A percentile compares a stretch with the other conserved stretches of the same genome.
phyloP scores from a whole-genome alignment of 2,329 filamentous ascomycete genomes.

The Didymosphaeria variabile region DNA sequence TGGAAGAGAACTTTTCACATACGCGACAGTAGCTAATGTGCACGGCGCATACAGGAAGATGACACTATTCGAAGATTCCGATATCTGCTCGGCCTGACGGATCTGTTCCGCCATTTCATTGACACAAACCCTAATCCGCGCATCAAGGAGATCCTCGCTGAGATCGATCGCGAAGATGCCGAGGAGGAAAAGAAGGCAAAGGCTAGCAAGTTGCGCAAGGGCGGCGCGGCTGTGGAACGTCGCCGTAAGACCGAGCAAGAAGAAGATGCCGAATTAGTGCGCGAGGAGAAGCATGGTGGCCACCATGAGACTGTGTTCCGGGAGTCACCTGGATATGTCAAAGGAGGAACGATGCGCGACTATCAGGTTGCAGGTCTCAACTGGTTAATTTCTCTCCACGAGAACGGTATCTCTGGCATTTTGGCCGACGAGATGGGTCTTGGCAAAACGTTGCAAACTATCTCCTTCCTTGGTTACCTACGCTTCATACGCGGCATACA shows the following conservation, averaged over 20 bases:
- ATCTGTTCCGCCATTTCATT: constrained; percentile 98
- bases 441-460: constrained; percentile 97
- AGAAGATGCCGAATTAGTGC: constrained; percentile 86
- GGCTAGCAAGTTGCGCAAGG: constrained; percentile 80
- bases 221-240: constrained; percentile 80
- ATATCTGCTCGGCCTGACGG: constrained; percentile 92
- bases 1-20: constrained; percentile 6
- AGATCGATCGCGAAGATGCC: constrained; percentile 93
- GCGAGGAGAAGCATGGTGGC: constrained; percentile 89
- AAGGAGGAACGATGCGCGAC: constrained; percentile 88
- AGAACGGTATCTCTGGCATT: constrained; percentile 98
- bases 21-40: constrained; percentile 18
- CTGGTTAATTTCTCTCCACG: constrained; percentile 96
- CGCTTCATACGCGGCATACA: constrained; percentile 89
- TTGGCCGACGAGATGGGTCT: constrained; percentile 98
- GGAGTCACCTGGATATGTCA: constrained; percentile 89
- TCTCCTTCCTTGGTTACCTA: constrained; percentile 94
- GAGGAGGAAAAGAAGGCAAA: constrained; percentile 74
- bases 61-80: constrained; percentile 94
- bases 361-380: constrained; percentile 96
- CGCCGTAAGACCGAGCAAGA: constrained; percentile 94
- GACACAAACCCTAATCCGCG: constrained; percentile 95
- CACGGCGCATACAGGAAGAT: constrained; percentile 72
- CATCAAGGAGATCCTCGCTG: constrained; percentile 90
- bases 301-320: constrained; percentile 84